These are phyloP conservation scores for Amanita brunnescens DNA, from an alignment of 768 basidiomycete species.

Conservation along the genomic window DNA sequence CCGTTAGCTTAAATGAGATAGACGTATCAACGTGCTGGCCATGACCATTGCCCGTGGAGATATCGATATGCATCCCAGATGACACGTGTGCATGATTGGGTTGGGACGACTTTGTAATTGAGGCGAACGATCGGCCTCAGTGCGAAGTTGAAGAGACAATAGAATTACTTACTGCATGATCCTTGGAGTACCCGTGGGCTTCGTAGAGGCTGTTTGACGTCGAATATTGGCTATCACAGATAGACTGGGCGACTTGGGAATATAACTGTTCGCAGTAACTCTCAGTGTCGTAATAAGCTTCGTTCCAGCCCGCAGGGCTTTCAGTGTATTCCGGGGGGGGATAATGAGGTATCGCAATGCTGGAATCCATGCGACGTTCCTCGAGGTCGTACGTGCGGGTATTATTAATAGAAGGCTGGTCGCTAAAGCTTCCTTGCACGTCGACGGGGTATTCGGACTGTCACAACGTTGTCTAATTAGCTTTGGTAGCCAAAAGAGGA, in stretches of 20 bases:
- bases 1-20: background rate
- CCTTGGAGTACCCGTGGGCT: conserved; percentile 3
- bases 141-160: background rate
- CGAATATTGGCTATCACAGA: background rate
- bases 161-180: background rate
- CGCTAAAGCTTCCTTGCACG: conserved; percentile 2
- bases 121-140: conserved; percentile 1
- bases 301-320: background rate
- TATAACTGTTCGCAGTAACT: background rate
- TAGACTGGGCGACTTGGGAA: background rate
- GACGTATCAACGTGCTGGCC: background rate
- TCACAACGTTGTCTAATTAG: conserved; percentile 6
- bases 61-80: background rate
- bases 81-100: conserved; percentile 2
- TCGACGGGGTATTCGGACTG: conserved; percentile 3
- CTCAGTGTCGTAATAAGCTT: background rate
- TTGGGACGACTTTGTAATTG: background rate
- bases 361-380: background rate
- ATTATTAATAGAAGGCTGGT: conserved; percentile 7
- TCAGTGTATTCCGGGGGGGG: background rate
- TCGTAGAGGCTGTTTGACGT: conserved; percentile 3
- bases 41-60: background rate
- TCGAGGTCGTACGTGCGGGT: conserved; percentile 6
- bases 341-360: background rate
- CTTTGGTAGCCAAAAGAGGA: background rate